Base-by-base conservation (phyloP, 352 stramenopile species). In the Bremia lactucae region DNA sequence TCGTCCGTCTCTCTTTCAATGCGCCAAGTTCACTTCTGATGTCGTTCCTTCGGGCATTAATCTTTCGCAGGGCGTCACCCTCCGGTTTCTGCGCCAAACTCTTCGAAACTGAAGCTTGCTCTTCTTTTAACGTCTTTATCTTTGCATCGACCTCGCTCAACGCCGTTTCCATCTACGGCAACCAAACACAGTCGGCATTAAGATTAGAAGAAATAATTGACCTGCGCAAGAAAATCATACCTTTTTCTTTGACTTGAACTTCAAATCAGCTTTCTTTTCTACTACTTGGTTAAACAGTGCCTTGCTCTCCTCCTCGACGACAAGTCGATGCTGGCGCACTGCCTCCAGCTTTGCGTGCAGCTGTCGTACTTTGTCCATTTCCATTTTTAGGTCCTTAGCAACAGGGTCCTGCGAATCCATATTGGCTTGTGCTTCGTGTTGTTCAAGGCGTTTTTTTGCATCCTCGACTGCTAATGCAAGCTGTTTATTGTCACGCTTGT, bases 191-290 rank as follows among this genome's bases (percentile, higher is more conserved):
- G 10, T 24, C 15, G 16, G 0, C 22, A 36, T 57, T 7, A 40
- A 43, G 26, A 14, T 13, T 33, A 6, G 15, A 16, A 33, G 10
- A 6, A 14, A 4, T 33, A 33, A n/a, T 21, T 11, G 24, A 19
- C 15, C 29, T 20, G 14, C 2, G 8, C 11, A 28, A 23, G 18
- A 21, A n/a, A 14, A 37, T 13, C 29, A 26, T 60, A 82, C 72
- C 72, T 89, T 89, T 48, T 87, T 83, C 62, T 92, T 92, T 6
- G 76, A 89, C 62, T 92, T 83, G 55, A 92, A 86, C 44, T 88
- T 87, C 39, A 92, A 49, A 49, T 92, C 80, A 29, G 80, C 79
- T 56, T 92, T 92, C 66, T 88, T 89, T 53, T 92, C 77, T 22
- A 92, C 80, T 33, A 92, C 80, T 62, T 85, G 70, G 48, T 85